Evolutionary conservation across 1,284 basidiomycete genomes (phyloP), one percentile per base, ranked within the genome.

Genomic region (Malassezia yamatoensis): DNA sequence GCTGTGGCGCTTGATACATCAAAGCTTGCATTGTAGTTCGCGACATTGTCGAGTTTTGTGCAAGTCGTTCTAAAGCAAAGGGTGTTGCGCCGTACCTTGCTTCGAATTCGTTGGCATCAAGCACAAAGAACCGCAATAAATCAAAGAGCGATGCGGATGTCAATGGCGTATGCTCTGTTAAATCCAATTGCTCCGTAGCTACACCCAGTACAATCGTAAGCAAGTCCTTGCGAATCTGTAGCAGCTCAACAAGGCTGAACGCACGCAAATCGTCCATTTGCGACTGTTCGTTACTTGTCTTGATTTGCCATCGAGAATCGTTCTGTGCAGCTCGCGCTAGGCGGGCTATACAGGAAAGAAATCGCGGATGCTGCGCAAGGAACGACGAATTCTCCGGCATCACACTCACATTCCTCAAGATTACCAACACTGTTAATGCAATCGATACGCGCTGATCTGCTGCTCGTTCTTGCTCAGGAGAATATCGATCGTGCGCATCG

Each of bases 401-500:
- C 51, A 83, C 78, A 7, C 88, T 83, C 60, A 94, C 80, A 76
- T 94, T 96, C 47, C 89, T 86, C 49, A 96, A 77, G 63, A 96
- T 84, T 69, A 87, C 90, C 45, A 85, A 75, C 40, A 87, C 79
- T 1, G 84, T 78, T 32, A 90, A 79, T 40, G 91, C 80, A 48
- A 84, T 76, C 56, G 86, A 84, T 24, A 80, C 83, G 29, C 49
- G 52, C 13, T 63, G 65, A 40, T 68, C 60, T 1, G 56, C 55
- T 7, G 44, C 43, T 12, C n/a, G 33, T 32, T 61, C 49, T 29
- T 29, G 24, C 3, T 29, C 24, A 4, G 62, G 60, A 20, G 57
- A 6, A 11, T 11, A 21, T 38, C 13, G 13, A 5, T 20, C 24
- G 15, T 21, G 33, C 20, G 34, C 13, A 15, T 46, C n/a, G 2